Evolutionary conservation across 805 yeast genomes (phyloP).

Genomic region (Yamadazyma nakazawae): DNA sequence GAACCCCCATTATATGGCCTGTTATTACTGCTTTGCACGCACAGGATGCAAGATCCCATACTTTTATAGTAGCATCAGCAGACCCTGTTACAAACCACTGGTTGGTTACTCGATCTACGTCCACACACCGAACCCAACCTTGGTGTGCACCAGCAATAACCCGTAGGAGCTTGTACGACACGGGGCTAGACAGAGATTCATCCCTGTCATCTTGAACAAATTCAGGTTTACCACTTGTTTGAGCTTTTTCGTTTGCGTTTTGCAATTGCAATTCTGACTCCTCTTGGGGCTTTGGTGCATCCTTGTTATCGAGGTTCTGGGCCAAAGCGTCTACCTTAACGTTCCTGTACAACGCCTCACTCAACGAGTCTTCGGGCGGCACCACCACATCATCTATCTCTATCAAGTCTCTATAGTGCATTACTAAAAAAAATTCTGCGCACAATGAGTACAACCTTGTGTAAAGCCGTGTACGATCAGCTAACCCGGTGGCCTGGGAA

Average conservation of each 20-base stretch:
- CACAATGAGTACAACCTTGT: neutral
- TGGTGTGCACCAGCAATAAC: constrained; percentile 81
- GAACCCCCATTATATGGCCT: constrained; percentile 88
- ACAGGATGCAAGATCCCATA: constrained; percentile 85
- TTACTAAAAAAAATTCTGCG: neutral
- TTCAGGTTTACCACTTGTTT: no score
- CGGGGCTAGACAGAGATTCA: neutral
- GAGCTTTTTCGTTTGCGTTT: neutral
- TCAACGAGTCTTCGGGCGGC: constrained; percentile 28
- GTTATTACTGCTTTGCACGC: constrained; percentile 70
- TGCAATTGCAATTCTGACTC: no score
- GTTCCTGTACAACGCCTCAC: constrained; percentile 31
- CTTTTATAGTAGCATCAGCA: constrained; percentile 79
- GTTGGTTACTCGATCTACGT: constrained; percentile 77
- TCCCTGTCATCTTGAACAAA: neutral
- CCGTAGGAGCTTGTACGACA: constrained; percentile 29
- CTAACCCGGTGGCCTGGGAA: neutral
- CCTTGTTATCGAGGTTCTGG: neutral
- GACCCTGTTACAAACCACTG: constrained; percentile 93
- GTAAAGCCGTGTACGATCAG: constrained; percentile 1
- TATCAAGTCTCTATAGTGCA: constrained; percentile 9
- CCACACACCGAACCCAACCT: constrained; percentile 87
- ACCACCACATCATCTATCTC: constrained; percentile 11
- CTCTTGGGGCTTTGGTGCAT: no score
- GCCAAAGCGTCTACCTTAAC: constrained; percentile 13